Percentiles rank a stretch among this genome's conserved stretches.
phyloP scores from a whole-genome alignment of 768 basidiomycete species.

The Collybia sp. region DNA sequence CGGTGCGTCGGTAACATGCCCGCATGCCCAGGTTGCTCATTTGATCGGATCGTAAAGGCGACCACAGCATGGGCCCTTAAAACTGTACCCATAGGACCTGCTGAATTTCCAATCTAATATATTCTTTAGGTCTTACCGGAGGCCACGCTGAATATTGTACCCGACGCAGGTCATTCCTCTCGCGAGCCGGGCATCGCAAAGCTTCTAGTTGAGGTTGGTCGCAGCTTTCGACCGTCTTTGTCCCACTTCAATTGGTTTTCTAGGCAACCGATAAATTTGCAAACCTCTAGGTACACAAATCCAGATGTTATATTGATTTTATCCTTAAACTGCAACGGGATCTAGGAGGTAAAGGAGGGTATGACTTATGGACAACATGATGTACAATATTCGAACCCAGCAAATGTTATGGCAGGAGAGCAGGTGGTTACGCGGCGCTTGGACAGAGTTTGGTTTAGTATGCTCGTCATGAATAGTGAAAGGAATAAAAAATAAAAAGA shows the following conservation, averaged over 20 bases:
- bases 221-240: not conserved
- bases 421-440: not conserved
- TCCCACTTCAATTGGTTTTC: not conserved
- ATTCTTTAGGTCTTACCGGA: conserved; percentile 64
- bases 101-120: not conserved
- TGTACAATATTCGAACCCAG: not conserved
- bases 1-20: conserved; percentile 37
- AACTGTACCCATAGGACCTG: conserved; percentile 34
- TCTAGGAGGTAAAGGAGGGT: not conserved
- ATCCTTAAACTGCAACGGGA: not conserved
- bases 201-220: conserved; percentile 62
- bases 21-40: not conserved
- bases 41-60: conserved; percentile 33
- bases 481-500: conserved; percentile 6
- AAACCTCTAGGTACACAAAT: conserved; percentile 14
- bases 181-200: conserved; percentile 68
- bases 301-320: no score
- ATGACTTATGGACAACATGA: not conserved
- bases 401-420: not conserved
- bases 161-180: conserved; percentile 85
- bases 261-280: conserved; percentile 42
- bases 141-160: conserved; percentile 67
- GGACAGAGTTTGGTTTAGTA: no score
- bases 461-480: not conserved
- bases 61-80: conserved; percentile 81